phyloP scores from a whole-genome alignment of 192 early-diverging fungal species.

The Backusella circina region DNA sequence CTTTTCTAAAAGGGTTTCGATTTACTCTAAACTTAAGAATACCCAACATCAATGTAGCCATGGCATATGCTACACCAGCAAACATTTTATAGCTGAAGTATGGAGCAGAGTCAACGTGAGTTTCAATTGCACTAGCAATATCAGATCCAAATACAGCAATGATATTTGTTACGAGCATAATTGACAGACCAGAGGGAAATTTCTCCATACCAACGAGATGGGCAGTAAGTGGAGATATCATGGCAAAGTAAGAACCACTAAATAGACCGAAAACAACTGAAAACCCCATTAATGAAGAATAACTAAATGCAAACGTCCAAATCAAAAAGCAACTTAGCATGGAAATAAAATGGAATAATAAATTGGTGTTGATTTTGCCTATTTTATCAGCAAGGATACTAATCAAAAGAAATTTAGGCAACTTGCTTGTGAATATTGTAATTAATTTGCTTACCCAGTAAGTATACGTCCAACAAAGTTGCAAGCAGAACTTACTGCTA shows the following conservation, averaged over 20 bases:
- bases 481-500: conserved; percentile 15
- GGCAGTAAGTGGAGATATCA: conserved; percentile 24
- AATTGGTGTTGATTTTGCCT: conserved; percentile 25
- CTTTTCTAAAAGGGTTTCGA: conserved; percentile 8
- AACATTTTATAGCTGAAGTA: conserved; percentile 42
- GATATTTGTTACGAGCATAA: conserved; percentile 19
- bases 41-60: not conserved
- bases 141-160: conserved; percentile 28
- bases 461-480: conserved; percentile 32
- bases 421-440: not conserved
- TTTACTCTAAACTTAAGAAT: conserved; percentile 18
- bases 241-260: conserved; percentile 30
- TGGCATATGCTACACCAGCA: conserved; percentile 15
- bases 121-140: conserved; percentile 31
- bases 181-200: conserved; percentile 21
- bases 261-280: conserved; percentile 30
- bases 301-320: conserved; percentile 30
- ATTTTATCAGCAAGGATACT: conserved; percentile 23
- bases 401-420: not conserved
- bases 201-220: conserved; percentile 14
- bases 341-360: conserved; percentile 23
- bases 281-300: conserved; percentile 25
- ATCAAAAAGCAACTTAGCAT: conserved; percentile 19
- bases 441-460: not conserved
- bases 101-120: conserved; percentile 18